Conservation (phyloP, 2,329 filamentous ascomycete species). For the Sporothrix globosa region DNA sequence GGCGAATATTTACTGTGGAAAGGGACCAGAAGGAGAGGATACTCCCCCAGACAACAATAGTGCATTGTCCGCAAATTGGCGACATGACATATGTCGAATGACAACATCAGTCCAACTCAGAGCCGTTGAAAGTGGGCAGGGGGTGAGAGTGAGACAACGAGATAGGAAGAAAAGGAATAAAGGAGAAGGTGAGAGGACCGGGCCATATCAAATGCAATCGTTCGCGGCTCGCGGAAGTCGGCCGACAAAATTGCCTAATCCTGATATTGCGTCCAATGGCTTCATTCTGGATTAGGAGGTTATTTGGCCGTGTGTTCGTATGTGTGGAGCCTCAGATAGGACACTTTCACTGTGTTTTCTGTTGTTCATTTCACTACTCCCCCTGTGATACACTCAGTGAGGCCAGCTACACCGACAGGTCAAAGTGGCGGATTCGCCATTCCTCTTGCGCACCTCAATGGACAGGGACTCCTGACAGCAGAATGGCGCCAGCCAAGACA, state of each 20-base stretch:
- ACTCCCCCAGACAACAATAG: background rate
- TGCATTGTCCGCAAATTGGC: slow-evolving; percentile 15
- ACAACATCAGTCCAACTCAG: slow-evolving; percentile 1
- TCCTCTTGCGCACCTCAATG: slow-evolving; percentile 13
- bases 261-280: background rate
- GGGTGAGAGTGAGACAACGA: background rate
- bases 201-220: background rate
- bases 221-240: slow-evolving; percentile 22
- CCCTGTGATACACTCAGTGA: background rate
- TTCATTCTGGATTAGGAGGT: background rate
- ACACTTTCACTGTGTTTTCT: background rate
- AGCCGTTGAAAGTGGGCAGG: background rate
- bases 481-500: slow-evolving; percentile 11
- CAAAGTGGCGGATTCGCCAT: slow-evolving; percentile 26
- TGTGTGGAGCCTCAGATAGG: no score
- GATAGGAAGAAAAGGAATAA: background rate
- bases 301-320: no score
- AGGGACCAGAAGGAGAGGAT: background rate
- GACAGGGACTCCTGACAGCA: background rate
- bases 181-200: background rate
- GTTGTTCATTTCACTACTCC: background rate
- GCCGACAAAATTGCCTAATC: slow-evolving; percentile 11
- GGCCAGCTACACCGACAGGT: slow-evolving; percentile 11
- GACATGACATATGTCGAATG: slow-evolving; percentile 11
- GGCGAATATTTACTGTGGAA: no score